A percentile compares a stretch with the other conserved stretches of the same genome.
phyloP scores from a whole-genome alignment of 2,329 filamentous ascomycete species.

The Xylariaceae sp. region DNA sequence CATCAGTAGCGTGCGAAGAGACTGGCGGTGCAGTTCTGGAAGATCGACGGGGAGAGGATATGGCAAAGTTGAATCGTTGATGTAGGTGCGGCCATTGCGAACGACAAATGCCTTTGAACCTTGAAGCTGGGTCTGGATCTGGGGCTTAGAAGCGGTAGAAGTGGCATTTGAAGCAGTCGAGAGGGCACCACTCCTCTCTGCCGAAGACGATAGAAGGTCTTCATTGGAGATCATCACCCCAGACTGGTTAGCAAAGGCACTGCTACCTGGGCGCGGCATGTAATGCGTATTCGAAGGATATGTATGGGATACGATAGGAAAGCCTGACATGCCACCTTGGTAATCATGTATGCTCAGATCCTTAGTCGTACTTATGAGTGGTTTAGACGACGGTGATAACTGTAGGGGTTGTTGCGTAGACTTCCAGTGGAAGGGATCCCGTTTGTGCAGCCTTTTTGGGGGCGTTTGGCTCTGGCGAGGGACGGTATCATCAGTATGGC shows the following conservation, averaged over 20 bases:
- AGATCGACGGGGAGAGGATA: conserved; percentile 93
- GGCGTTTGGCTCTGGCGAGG: conserved; percentile 19
- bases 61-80: conserved; percentile 72
- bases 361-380: conserved; percentile 26
- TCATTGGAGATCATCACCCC: conserved; percentile 59
- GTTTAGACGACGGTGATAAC: conserved; percentile 16
- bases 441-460: conserved; percentile 29
- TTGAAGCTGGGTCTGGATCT: conserved; percentile 22
- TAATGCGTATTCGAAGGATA: conserved; percentile 47
- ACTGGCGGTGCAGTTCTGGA: conserved; percentile 85
- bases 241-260: conserved; percentile 48
- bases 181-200: conserved; percentile 48
- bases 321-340: conserved; percentile 34
- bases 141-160: conserved; percentile 35
- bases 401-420: conserved; percentile 21
- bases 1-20: conserved; percentile 79
- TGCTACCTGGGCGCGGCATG: conserved; percentile 53
- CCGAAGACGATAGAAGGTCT: conserved; percentile 43
- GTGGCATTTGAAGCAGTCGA: conserved; percentile 36
- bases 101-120: conserved; percentile 65
- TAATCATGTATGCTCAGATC: conserved; percentile 31
- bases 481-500: conserved; percentile 23
- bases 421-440: conserved; percentile 30
- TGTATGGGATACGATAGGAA: conserved; percentile 28
- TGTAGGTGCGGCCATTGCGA: conserved; percentile 82